phyloP scores from a whole-genome alignment of 192 early-diverging fungal species.

The Umbelopsis ramanniana region DNA sequence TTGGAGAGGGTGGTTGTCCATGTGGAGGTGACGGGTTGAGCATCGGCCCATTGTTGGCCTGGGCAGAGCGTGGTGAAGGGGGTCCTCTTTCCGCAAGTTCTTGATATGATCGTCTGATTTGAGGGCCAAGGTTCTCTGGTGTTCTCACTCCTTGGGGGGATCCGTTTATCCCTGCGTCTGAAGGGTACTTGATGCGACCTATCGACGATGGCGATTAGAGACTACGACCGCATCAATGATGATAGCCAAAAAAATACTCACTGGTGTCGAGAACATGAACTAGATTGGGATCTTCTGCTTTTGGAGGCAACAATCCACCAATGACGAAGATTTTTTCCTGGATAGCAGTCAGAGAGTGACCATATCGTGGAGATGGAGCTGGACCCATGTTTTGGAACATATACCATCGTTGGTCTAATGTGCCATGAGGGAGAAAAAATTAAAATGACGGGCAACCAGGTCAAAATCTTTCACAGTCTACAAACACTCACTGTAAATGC shows the following conservation, averaged over 20 bases:
- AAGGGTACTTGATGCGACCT: constrained; percentile 19
- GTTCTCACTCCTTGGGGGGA: not conserved
- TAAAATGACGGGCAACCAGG: not conserved
- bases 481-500: constrained; percentile 46
- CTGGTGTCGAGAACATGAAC: constrained; percentile 57
- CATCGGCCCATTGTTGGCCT: not conserved
- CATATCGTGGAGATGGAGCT: constrained; percentile 45
- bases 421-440: not conserved
- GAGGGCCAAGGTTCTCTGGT: not conserved
- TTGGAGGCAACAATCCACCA: constrained; percentile 50
- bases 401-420: constrained; percentile 54
- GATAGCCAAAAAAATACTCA: constrained; percentile 32
- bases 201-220: not conserved
- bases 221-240: not conserved
- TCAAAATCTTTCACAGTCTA: not conserved
- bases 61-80: constrained; percentile 8
- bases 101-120: constrained; percentile 11
- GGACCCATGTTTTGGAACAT: constrained; percentile 54
- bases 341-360: constrained; percentile 50
- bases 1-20: constrained; percentile 10
- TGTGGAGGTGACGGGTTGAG: constrained; percentile 6
- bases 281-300: constrained; percentile 47
- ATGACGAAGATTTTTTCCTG: constrained; percentile 57
- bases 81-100: not conserved
- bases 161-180: not conserved